Conservation (phyloP, 2,329 filamentous ascomycete genomes). For the Ceratocystis ficicola region DNA sequence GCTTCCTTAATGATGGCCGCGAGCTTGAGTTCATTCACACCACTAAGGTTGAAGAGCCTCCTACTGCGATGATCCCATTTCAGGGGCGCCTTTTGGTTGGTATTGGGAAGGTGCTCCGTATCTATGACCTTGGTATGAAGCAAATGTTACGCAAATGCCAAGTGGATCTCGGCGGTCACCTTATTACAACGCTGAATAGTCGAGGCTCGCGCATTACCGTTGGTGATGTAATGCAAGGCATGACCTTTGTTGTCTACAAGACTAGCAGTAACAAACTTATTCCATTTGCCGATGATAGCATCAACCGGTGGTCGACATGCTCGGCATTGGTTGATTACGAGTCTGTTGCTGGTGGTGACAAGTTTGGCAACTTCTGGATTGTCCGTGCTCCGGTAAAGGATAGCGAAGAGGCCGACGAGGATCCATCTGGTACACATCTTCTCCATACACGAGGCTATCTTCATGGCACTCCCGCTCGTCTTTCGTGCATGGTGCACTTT, state of each 20-base stretch:
- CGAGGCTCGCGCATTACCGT: constrained; percentile 86
- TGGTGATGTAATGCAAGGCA: constrained; percentile 82
- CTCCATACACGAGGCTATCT: constrained; percentile 82
- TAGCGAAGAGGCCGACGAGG: constrained; percentile 82
- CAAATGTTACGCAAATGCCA: constrained; percentile 88
- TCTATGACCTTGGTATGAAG: constrained; percentile 88
- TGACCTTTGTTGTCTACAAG: constrained; percentile 91
- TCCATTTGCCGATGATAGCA: constrained; percentile 80
- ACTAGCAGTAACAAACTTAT: constrained; percentile 82
- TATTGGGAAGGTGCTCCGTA: constrained; percentile 65
- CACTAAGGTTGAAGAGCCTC: constrained; percentile 80
- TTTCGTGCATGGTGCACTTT: constrained; percentile 77
- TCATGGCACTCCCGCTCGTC: constrained; percentile 72
- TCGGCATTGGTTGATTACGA: constrained; percentile 96
- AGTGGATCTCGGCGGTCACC: constrained; percentile 61
- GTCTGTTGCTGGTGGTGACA: constrained; percentile 86
- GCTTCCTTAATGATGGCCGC: constrained; percentile 74
- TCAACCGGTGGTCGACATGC: constrained; percentile 82
- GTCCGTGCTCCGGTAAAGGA: constrained; percentile 76
- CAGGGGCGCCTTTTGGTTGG: constrained; percentile 83
- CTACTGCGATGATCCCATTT: constrained; percentile 81
- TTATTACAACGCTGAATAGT: constrained; percentile 81
- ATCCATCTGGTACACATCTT: constrained; percentile 78
- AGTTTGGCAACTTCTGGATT: constrained; percentile 94
- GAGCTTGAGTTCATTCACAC: constrained; percentile 93